Evolutionary conservation across 805 yeast species (phyloP), one percentile per base, ranked within the genome.

Genomic region (Pichia phayaonensis): DNA sequence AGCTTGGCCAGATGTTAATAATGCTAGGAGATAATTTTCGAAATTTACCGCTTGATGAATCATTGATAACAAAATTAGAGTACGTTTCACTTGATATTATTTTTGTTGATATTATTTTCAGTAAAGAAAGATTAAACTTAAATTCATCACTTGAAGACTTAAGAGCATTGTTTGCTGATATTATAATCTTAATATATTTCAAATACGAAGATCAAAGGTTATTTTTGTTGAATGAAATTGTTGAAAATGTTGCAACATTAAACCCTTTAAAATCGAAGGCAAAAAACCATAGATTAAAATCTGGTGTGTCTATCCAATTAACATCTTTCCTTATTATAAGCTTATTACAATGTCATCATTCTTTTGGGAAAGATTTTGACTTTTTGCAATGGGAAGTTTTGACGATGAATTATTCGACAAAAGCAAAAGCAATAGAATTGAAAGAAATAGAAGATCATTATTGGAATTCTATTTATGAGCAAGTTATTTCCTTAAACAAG

Each of bases 201-300:
- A 61, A 59, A 20, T 61, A 72, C 45, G 64, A 69, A 1, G 75
- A 73, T 40, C 95, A 88, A 58, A 67, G 86, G 49, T 64, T 66
- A 1, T 84, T 82, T 59, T 72, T 88, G 6, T 57, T 86, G 8
- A 76, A 76, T 48, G 94, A 88, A 60, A 57, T 85, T 2, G 57
- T 84, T 13, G 64, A 73, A 2, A 76, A 75, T 49, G 65, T 81
- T 48, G 79, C 76, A 44, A 72, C 68, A 22, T 57, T 82, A 3
- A 77, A 86, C 0, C 64, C 67, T 0, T 70, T 71, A 27, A 81
- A 77, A 55, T 41, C 63, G 0, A 51, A 57, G 5, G 72, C 81
- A 0, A 68, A 81, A 45, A 77, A 73, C 44, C 68, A 65, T 41
- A 68, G 70, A 41, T 49, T 80, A 0, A 53, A 72, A 0, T 61